A percentile compares a stretch with the other conserved stretches of the same genome.
Conservation (phyloP, 2,329 filamentous ascomycete genomes). For the Calonectria multiphialidica region DNA sequence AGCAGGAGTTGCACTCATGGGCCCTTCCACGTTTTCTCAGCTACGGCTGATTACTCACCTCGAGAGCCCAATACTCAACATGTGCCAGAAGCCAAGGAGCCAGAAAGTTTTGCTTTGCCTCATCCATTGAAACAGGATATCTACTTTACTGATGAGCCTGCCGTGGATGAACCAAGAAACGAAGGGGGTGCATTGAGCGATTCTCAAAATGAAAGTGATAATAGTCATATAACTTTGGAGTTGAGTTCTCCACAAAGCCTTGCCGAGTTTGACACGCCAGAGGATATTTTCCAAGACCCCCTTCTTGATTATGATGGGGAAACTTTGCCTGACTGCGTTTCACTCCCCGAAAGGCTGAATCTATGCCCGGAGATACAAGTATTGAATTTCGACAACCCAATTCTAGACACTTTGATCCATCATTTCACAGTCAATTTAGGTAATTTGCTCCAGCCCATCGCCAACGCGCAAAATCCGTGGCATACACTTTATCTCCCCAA, state of each 20-base stretch:
- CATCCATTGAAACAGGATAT: too few relatives aligned
- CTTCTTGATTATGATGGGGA: background rate
- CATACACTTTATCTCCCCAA: background rate
- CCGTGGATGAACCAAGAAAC: too few relatives aligned
- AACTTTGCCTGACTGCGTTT: background rate
- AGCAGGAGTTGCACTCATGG: background rate
- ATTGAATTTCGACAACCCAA: background rate
- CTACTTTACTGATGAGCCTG: background rate
- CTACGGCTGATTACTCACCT: background rate
- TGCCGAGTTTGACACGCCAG: background rate
- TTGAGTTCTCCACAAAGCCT: background rate
- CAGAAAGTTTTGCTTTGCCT: background rate
- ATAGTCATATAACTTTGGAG: too few relatives aligned
- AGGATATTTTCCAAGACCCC: background rate
- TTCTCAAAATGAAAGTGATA: too few relatives aligned
- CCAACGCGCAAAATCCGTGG: background rate
- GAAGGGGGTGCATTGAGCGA: too few relatives aligned
- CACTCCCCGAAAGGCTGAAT: background rate
- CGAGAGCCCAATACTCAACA: background rate
- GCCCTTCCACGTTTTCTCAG: background rate
- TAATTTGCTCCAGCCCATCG: background rate
- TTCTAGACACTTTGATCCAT: background rate
- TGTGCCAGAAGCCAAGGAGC: background rate
- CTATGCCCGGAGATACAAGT: background rate
- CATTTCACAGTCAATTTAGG: background rate